Evolutionary conservation across 2,329 filamentous ascomycete species (phyloP), one percentile per base, ranked within the genome.

Genomic region (Fusarium albosuccineum): DNA sequence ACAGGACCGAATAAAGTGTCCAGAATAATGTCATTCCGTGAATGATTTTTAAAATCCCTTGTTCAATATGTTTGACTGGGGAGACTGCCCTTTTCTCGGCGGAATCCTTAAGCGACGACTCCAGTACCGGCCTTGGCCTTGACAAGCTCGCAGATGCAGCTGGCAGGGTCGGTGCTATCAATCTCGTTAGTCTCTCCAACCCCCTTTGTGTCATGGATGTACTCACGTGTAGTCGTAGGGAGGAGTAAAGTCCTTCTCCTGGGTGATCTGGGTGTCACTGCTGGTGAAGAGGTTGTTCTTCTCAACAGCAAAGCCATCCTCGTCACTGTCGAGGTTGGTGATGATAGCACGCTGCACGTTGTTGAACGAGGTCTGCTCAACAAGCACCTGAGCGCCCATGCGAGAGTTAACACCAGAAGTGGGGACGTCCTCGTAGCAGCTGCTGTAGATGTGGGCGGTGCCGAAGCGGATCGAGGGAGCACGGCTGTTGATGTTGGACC

Each of bases 381-480:
- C 79, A 10, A 86, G 81, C 2, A 87, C 76, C 64, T 87, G 81
- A 2, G 86, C 84, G 8, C 80, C 81, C 64, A 82, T 77, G 45
- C 84, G 83, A 33, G 85, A 82, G 78, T 87, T 86, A 78, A 88
- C 82, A 26, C 82, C 85, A 42, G 82, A 81, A 5, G 74, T 77
- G 2, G 75, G 75, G 14, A 82, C 77, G 55, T 81, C 71, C 68
- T 80, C 75, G 74, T 82, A 85, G 75, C 82, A 85, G 72, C 79
- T 82, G 81, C 87, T 89, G 64, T 72, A 87, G 70, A 89, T 74
- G 72, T 89, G 87, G 3, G 81, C 86, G 14, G 83, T 86, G n/a
- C 87, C 87, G 75, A 89, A 89, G 64, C 86, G 84, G 74, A 88
- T 75, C 10, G 70, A 74, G 10, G 67, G 72, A 3, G 64, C 80